A percentile compares a stretch with the other conserved stretches of the same genome.
phyloP scores from a whole-genome alignment of 2,329 filamentous ascomycete genomes.

The Chrysoporthe cubensis region DNA sequence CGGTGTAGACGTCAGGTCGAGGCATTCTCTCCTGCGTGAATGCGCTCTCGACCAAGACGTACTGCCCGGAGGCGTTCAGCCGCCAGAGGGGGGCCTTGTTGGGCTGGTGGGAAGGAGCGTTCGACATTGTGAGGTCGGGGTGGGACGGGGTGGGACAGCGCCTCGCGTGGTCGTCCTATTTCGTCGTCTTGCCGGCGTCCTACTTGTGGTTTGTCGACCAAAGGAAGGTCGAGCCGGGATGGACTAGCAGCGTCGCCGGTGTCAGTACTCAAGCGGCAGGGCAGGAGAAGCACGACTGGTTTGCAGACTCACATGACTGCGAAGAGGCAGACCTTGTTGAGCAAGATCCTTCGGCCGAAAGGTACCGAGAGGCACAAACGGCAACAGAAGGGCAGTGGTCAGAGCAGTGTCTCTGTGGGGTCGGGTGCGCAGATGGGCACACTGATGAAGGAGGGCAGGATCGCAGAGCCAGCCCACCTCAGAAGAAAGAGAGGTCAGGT shows the following conservation, averaged over 20 bases:
- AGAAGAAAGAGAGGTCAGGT: not conserved
- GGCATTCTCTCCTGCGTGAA: not conserved
- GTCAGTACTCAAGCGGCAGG: not conserved
- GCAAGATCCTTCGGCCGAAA: not conserved
- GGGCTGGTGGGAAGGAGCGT: not conserved
- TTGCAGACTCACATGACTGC: not conserved
- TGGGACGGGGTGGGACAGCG: no score
- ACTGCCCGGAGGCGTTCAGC: not conserved
- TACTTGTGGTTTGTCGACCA: not conserved
- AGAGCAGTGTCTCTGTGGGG: not conserved
- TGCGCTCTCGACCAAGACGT: not conserved
- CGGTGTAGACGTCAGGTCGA: not conserved
- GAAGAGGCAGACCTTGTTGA: not conserved
- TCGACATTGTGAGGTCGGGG: not conserved
- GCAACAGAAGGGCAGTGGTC: not conserved
- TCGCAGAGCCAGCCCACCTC: not conserved
- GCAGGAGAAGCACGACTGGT: not conserved
- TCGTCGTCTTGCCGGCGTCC: not conserved
- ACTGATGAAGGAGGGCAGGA: not conserved
- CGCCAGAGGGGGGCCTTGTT: not conserved
- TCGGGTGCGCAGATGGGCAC: no score
- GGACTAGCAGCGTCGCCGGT: not conserved
- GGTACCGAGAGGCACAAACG: not conserved
- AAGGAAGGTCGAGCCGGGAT: not conserved
- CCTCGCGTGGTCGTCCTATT: not conserved